Evolutionary conservation across 345 rosid species (phyloP).

Genomic region (Rhodomyrtus tomentosa): DNA sequence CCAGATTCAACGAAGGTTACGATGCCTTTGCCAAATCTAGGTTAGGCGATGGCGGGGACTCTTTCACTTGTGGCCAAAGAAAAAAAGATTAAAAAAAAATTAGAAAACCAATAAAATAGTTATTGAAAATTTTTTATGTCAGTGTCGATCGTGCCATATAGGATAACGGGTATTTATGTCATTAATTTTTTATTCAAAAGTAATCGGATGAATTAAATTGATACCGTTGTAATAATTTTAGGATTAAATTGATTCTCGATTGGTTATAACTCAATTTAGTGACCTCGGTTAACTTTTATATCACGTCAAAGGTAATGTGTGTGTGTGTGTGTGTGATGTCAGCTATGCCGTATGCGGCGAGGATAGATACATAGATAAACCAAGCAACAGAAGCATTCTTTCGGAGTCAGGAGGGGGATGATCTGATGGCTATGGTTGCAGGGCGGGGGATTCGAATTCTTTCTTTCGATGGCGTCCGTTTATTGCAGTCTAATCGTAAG

Average conservation of each 20-base stretch:
- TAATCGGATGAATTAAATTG: not conserved
- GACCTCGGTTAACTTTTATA: not conserved
- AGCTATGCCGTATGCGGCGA: not conserved
- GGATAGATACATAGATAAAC: not conserved
- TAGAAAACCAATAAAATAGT: not conserved
- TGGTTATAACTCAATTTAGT: not conserved
- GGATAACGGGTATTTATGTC: rapidly evolving
- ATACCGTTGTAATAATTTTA: too few species aligned
- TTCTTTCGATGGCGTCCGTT: too few species aligned
- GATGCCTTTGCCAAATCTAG: too few species aligned
- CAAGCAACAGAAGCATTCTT: not conserved
- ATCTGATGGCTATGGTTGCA: too few species aligned
- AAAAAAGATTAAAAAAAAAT: not conserved
- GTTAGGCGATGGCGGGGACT: too few species aligned
- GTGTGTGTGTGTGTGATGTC: not conserved
- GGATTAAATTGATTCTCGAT: not conserved
- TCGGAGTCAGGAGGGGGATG: too few species aligned
- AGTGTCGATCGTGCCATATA: too few species aligned
- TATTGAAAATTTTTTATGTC: not conserved
- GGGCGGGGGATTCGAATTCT: too few species aligned
- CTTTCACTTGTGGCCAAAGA: too few species aligned
- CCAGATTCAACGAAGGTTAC: too few species aligned
- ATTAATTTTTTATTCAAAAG: rapidly evolving
- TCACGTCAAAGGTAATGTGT: not conserved
- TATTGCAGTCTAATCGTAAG: too few species aligned